A percentile compares a stretch with the other conserved stretches of the same genome.
Evolutionary conservation across 2,329 filamentous ascomycete species (phyloP).

Genomic region (Conoideocrella luteorostrata): DNA sequence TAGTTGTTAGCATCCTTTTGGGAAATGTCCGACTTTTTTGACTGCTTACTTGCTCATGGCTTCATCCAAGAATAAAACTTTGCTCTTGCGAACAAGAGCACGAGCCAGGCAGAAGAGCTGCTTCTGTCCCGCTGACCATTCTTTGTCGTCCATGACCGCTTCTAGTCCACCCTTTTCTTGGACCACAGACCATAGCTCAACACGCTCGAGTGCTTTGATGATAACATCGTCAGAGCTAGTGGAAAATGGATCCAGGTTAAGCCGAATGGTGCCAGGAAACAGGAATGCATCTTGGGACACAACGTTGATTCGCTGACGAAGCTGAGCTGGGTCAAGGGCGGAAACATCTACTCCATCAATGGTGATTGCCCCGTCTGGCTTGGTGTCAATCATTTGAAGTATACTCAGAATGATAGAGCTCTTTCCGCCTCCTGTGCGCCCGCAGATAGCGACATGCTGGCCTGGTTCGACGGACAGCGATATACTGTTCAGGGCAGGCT

Average conservation of each 20-base stretch:
- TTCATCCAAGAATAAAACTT: conserved; percentile 7
- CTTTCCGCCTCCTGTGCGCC: conserved; percentile 27
- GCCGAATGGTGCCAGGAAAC: conserved; percentile 29
- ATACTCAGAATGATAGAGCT: conserved; percentile 30
- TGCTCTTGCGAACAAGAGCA: conserved; percentile 20
- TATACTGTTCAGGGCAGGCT: not conserved
- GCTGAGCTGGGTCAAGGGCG: conserved; percentile 26
- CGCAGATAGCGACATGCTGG: conserved; percentile 20
- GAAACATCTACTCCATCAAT: conserved; percentile 32
- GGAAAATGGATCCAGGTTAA: conserved; percentile 31
- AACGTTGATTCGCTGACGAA: conserved; percentile 38
- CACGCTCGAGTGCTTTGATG: conserved; percentile 7
- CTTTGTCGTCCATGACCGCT: conserved; percentile 4
- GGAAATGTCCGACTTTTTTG: not conserved
- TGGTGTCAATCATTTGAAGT: conserved; percentile 28
- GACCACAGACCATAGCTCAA: conserved; percentile 8
- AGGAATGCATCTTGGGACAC: conserved; percentile 44
- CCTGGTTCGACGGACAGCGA: conserved; percentile 13
- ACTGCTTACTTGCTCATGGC: not conserved
- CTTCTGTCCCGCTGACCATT: conserved; percentile 12
- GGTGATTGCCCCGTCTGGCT: conserved; percentile 17
- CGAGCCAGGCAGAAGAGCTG: conserved; percentile 13
- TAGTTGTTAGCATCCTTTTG: not conserved
- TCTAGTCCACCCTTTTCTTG: conserved; percentile 14
- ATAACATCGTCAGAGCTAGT: conserved; percentile 8